Percentiles rank a stretch among this genome's conserved stretches.
Evolutionary conservation across 2,329 filamentous ascomycete species (phyloP).

Genomic region (Biscogniauxia sp.): DNA sequence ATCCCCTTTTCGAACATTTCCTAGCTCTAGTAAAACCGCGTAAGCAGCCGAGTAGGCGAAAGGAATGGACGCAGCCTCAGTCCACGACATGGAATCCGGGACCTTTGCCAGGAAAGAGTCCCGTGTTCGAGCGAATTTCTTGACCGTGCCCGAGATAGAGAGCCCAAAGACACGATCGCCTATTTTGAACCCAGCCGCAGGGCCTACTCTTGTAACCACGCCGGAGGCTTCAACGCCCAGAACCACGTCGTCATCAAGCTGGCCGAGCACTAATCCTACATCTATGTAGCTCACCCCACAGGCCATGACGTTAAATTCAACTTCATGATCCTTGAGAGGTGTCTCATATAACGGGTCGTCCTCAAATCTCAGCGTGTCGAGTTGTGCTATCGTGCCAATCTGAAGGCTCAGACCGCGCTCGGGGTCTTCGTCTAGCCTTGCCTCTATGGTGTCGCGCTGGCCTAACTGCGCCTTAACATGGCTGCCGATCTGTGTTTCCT

Average conservation of each 20-base stretch:
- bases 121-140: constrained; percentile 18
- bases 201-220: constrained; percentile 19
- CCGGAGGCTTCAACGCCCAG: constrained; percentile 20
- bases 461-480: constrained; percentile 14
- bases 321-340: constrained; percentile 16
- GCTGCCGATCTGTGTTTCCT: constrained; percentile 14
- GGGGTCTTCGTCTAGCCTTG: constrained; percentile 1
- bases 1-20: constrained; percentile 15
- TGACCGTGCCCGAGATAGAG: constrained; percentile 18
- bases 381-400: constrained; percentile 15
- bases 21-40: constrained; percentile 21
- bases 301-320: constrained; percentile 23
- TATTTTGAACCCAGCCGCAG: constrained; percentile 10
- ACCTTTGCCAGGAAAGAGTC: constrained; percentile 17
- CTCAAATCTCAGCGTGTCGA: constrained; percentile 22
- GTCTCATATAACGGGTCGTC: constrained; percentile 13
- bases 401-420: constrained; percentile 9
- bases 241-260: constrained; percentile 6
- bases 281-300: constrained; percentile 19
- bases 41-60: constrained; percentile 22
- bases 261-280: constrained; percentile 12
- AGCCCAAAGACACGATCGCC: constrained; percentile 25
- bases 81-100: constrained; percentile 16
- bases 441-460: constrained; percentile 1
- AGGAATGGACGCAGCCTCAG: constrained; percentile 22